Conservation (phyloP, 2,329 filamentous ascomycete species). For the Colletotrichum melonis region DNA sequence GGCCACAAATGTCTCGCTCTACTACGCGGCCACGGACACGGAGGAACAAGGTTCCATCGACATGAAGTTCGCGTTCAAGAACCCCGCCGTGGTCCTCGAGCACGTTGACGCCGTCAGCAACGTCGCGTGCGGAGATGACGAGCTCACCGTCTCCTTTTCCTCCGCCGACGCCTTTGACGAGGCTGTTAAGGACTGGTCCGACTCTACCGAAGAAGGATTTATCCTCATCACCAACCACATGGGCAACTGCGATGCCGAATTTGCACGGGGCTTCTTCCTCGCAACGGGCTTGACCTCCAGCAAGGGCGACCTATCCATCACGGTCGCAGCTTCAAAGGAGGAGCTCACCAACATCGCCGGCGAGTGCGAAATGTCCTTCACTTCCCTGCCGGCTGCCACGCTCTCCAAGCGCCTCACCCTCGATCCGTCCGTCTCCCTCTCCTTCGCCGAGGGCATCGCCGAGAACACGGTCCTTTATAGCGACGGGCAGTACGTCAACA, state of each 20-base stretch:
- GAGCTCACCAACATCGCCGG: conserved; percentile 48
- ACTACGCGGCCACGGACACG: conserved; percentile 31
- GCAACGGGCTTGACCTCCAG: conserved; percentile 44
- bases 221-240: conserved; percentile 56
- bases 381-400: conserved; percentile 39
- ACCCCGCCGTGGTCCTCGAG: conserved; percentile 40
- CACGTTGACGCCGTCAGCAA: conserved; percentile 34
- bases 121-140: conserved; percentile 31
- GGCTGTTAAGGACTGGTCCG: conserved; percentile 36
- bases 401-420: conserved; percentile 41
- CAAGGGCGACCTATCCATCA: conserved; percentile 42
- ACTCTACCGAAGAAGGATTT: conserved; percentile 37
- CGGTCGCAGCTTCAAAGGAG: conserved; percentile 45
- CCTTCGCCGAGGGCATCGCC: conserved; percentile 37
- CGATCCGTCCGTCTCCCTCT: conserved; percentile 40
- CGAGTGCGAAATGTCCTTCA: conserved; percentile 41
- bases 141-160: conserved; percentile 37
- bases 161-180: conserved; percentile 33
- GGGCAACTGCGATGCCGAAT: conserved; percentile 52
- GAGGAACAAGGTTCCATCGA: conserved; percentile 37
- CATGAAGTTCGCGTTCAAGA: conserved; percentile 38
- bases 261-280: conserved; percentile 53
- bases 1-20: conserved; percentile 34
- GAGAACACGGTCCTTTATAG: conserved; percentile 44
- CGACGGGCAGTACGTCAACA: conserved; percentile 45